A percentile compares a stretch with the other conserved stretches of the same genome.
These are phyloP conservation scores for Solanum neorickii DNA, from an alignment of 257 asterid species.

Conservation along the genomic window DNA sequence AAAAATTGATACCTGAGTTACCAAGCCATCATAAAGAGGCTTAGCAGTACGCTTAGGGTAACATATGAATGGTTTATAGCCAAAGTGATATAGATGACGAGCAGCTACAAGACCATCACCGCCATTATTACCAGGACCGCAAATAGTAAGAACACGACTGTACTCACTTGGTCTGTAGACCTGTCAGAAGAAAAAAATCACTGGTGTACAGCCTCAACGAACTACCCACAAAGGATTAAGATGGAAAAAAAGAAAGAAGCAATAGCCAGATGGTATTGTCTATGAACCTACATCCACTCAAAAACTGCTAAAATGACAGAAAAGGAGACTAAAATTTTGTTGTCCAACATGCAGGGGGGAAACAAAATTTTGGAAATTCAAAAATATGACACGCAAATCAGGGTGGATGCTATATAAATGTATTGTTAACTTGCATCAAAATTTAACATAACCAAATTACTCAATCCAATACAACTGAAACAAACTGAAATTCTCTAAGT, in stretches of 20 bases:
- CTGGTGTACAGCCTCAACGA: not conserved
- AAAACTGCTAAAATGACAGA: not conserved
- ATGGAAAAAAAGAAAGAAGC: not conserved
- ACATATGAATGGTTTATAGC: conserved; percentile 62
- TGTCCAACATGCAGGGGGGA: not conserved
- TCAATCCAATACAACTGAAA: not conserved
- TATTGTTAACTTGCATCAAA: not conserved
- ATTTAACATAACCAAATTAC: not conserved
- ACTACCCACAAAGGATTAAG: not conserved
- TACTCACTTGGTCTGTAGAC: conserved; percentile 51
- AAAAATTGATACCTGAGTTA: conserved; percentile 58
- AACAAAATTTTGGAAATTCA: not conserved
- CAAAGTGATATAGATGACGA: conserved; percentile 89
- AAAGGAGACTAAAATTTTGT: not conserved
- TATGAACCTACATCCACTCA: not conserved
- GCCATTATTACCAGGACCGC: conserved; percentile 97
- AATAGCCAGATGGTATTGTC: not conserved
- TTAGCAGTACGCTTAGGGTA: conserved; percentile 82
- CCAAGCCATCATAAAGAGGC: conserved; percentile 66
- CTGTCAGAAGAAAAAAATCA: conserved; percentile 21
- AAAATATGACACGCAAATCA: not conserved
- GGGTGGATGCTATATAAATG: not conserved
- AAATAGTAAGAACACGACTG: conserved; percentile 65
- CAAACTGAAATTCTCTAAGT: not conserved
- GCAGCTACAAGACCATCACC: conserved; percentile 99